Evolutionary conservation across 2,329 filamentous ascomycete species (phyloP), one percentile per base, ranked within the genome.

Genomic region (Ploettnerulaceae sp.): DNA sequence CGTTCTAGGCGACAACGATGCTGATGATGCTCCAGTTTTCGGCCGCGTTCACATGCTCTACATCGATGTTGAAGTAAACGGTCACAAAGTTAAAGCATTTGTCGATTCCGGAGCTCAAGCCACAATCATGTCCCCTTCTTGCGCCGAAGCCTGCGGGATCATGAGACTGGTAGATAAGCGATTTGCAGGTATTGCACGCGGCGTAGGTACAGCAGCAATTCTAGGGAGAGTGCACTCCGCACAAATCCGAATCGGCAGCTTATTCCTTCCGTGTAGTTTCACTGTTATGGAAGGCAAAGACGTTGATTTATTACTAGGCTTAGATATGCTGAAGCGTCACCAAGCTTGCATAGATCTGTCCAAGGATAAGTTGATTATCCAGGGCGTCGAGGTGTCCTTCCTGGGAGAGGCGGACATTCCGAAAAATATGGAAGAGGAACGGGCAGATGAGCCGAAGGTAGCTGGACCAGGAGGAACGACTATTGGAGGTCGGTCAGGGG

Each of bases 261-360:
- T 91, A 52, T 89, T 89, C 64, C 74, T 98, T 57, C 84, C 91
- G 2, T 97, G 90, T 70, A 93, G 89, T 49, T 98, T 98, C 67
- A 98, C 93, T 3, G 93, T 98, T 62, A 98, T 98, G 93, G 93
- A 98, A 70, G 93, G 93, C 55, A 98, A 97, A 68, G 82, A 89
- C 42, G 93, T 98, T 18, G 93, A 97, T 64, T 74, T 98, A 14
- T 77, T 98, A 2, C 79, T 98, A 9, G 93, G 93, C 3, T 72
- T 98, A 32, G 93, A 98, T 66, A 98, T 98, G 88, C 75, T 98
- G 52, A 96, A 95, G 70, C 81, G 93, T 29, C 90, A 97, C 67
- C 91, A 95, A 67, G 93, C 91, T 26, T 86, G 78, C 58, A 91
- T 98, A 61, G 93, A 98, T 65, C 76, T 98, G 9, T 77, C 81